These are phyloP conservation scores for Podospora pseudopauciseta DNA, from an alignment of 495 filamentous ascomycete species.

Conservation along the genomic window DNA sequence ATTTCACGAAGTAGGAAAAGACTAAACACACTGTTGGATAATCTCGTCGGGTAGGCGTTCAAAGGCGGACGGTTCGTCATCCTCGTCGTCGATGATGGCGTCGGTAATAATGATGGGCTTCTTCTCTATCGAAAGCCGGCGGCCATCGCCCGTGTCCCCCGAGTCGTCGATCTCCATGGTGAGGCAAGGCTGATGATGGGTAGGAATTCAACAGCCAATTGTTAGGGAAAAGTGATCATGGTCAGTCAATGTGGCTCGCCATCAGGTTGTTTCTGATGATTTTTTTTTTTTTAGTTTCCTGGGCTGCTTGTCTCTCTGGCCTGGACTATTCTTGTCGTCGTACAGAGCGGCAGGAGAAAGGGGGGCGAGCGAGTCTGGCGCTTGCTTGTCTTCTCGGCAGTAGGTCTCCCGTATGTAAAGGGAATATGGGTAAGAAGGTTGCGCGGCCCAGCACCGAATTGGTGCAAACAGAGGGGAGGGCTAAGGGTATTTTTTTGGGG, in stretches of 20 bases:
- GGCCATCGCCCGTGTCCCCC: constrained; percentile 14
- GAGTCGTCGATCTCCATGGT: constrained; percentile 26
- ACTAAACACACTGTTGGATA: constrained; percentile 44
- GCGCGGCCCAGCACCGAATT: constrained; percentile 2
- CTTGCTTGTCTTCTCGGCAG: background rate
- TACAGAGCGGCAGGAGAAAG: constrained; percentile 6
- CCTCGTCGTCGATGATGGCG: constrained; percentile 11
- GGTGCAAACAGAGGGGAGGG: constrained; percentile 1
- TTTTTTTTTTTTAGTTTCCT: constrained; percentile 1
- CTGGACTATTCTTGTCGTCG: background rate
- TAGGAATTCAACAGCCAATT: background rate
- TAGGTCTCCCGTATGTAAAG: background rate
- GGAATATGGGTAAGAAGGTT: background rate
- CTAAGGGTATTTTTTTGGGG: constrained; percentile 2
- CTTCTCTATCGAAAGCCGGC: constrained; percentile 36
- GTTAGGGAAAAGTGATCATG: constrained; percentile 21
- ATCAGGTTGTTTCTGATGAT: constrained; percentile 10
- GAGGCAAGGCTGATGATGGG: background rate
- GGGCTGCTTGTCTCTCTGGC: background rate
- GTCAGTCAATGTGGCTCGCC: constrained; percentile 18
- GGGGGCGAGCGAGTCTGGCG: background rate
- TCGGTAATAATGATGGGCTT: constrained; percentile 27
- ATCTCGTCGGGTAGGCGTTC: constrained; percentile 48
- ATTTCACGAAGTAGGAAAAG: background rate
- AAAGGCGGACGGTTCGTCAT: constrained; percentile 34